Evolutionary conservation across 257 asterid genomes (phyloP).

Genomic region (Mentha longifolia): DNA sequence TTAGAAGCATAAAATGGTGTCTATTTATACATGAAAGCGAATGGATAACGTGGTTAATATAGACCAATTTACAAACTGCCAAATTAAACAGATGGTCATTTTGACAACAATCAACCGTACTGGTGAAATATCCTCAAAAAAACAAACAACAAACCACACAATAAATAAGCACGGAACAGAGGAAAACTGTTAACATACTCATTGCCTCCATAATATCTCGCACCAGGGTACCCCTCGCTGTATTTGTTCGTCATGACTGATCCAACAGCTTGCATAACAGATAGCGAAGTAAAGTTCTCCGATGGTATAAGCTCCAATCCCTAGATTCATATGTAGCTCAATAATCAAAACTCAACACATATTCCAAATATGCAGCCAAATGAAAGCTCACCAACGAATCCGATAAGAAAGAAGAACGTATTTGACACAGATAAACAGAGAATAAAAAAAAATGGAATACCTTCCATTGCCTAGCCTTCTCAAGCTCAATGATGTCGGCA

Average conservation of each 20-base stretch:
- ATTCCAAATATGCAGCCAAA: not conserved
- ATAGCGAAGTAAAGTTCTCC: slow-evolving; percentile 87
- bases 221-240: slow-evolving; percentile 98
- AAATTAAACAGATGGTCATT: slow-evolving; percentile 4
- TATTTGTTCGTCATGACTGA: slow-evolving; percentile 95
- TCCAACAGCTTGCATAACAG: slow-evolving; percentile 99
- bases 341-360: slow-evolving; percentile 9
- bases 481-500: slow-evolving; percentile 87
- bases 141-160: not conserved
- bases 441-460: slow-evolving; percentile 36
- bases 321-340: slow-evolving; percentile 42
- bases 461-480: slow-evolving; percentile 98
- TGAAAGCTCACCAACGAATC: slow-evolving; percentile 4
- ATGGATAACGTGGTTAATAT: not conserved
- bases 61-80: slow-evolving; percentile 6
- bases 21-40: not conserved
- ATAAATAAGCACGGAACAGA: slow-evolving; percentile 3
- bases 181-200: slow-evolving; percentile 57
- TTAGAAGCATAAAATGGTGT: not conserved
- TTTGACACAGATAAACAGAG: not conserved
- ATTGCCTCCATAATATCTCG: slow-evolving; percentile 97
- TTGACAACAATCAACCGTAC: not conserved
- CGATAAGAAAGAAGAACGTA: slow-evolving; percentile 7
- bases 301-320: slow-evolving; percentile 95
- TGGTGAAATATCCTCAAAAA: slow-evolving; percentile 6